Evolutionary conservation across 2,329 filamentous ascomycete genomes (phyloP), one percentile per base, ranked within the genome.

Genomic region (Aspergillus neoniger): DNA sequence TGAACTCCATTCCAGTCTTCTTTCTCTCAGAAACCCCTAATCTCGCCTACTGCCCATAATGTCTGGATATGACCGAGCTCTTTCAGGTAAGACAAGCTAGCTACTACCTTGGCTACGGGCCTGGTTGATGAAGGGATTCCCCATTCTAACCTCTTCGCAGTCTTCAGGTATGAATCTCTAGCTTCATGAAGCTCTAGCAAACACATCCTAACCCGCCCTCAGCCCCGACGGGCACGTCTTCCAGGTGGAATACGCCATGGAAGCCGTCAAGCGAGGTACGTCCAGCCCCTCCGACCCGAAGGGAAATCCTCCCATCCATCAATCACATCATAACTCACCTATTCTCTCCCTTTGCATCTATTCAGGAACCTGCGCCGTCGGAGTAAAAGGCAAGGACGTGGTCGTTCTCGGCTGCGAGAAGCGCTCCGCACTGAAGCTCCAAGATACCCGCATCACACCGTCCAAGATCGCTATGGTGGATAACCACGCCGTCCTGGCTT

Each of bases 221-320:
- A 98, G 94, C 86, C 95, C 95, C 74, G 95, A 99, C 82, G 95
- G 95, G 80, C 95, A 99, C 83, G 95, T 99, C 73, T 99, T 99
- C 83, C 95, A 99, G 81, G 95, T 99, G 74, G 95, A 99, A 85
- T 99, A 99, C 86, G 95, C 95, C 59, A 90, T 96, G 69, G 95
- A 99, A 82, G 95, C 95, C 69, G 95, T 99, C 69, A 99, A 99
- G 85, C 84, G 95, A 92, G 95, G 94, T 95, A 82, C 58, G 65
- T 57, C 44, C 64, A 62, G 52, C 60, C 28, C 47, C 55, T 36
- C 47, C 59, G 51, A 64, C 63, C 67, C 60, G 60, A 44, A 36
- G 32, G 32, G 32, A 36, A 36, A 36, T 36, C 10, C 25, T 28
- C 25, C 25, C 25, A 28, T 36, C 32, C 32, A 36, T 36, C 32